Conservation (phyloP, 2,329 filamentous ascomycete species). For the Ceratocystis cacaofunesta region DNA sequence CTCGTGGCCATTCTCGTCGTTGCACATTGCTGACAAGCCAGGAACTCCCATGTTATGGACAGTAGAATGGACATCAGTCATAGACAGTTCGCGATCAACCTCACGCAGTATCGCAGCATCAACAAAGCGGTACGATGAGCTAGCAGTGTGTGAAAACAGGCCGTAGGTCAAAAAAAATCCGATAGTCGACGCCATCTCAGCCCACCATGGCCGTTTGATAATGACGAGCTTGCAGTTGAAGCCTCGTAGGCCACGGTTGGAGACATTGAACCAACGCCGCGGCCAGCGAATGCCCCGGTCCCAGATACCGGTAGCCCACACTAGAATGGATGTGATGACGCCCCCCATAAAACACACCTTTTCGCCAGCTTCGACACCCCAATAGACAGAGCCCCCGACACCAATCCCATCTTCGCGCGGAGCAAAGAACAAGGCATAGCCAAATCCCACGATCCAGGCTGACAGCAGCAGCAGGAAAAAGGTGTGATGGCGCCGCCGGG, state of each 20-base stretch:
- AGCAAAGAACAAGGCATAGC: conserved; percentile 83
- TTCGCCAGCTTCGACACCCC: conserved; percentile 80
- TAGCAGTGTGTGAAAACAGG: conserved; percentile 50
- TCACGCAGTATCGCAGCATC: conserved; percentile 48
- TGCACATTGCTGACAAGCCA: conserved; percentile 21
- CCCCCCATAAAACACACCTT: conserved; percentile 87
- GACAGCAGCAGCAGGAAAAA: conserved; percentile 74
- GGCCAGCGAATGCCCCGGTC: conserved; percentile 92
- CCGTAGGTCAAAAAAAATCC: conserved; percentile 68
- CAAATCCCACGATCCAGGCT: conserved; percentile 70
- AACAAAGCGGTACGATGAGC: conserved; percentile 61
- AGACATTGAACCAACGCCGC: conserved; percentile 72
- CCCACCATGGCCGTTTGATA: conserved; percentile 67
- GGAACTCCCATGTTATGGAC: conserved; percentile 22
- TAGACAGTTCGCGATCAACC: conserved; percentile 43
- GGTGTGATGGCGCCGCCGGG: conserved; percentile 77
- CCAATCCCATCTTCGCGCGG: conserved; percentile 89
- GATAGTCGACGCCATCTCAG: conserved; percentile 56
- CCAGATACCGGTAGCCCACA: conserved; percentile 95
- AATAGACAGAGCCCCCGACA: conserved; percentile 87
- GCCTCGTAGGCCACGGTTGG: conserved; percentile 74
- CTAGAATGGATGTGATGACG: conserved; percentile 67
- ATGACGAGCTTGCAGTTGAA: conserved; percentile 97
- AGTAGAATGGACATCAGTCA: conserved; percentile 30
- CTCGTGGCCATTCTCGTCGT: conserved; percentile 55